Evolutionary conservation across 257 asterid genomes (phyloP).

Genomic region (Petunia axillaris): DNA sequence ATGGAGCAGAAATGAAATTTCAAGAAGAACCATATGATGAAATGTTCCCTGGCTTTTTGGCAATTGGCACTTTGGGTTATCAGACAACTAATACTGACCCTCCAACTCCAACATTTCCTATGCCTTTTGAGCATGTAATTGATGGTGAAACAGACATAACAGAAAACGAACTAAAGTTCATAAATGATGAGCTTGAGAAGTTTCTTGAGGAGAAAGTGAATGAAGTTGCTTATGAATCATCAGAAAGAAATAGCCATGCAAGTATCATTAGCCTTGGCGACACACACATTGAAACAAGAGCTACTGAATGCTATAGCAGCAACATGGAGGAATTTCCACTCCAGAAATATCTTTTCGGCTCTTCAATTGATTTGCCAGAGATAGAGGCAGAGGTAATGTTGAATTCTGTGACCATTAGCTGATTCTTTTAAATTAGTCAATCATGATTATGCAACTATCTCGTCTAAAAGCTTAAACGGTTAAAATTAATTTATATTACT

Average conservation of each 20-base stretch:
- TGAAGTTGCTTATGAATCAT: constrained; percentile 50
- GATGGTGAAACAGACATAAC: constrained; percentile 49
- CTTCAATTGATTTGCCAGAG: constrained; percentile 52
- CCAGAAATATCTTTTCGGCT: constrained; percentile 67
- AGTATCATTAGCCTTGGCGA: constrained; percentile 17
- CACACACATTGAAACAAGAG: constrained; percentile 48
- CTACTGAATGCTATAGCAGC: constrained; percentile 41
- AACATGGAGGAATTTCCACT: constrained; percentile 58
- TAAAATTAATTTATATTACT: neutral
- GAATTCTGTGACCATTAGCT: neutral
- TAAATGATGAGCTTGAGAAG: constrained; percentile 73
- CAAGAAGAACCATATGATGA: constrained; percentile 54
- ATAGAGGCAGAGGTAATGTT: constrained; percentile 33
- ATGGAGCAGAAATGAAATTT: constrained; percentile 34
- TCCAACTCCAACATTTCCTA: constrained; percentile 71
- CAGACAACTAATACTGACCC: constrained; percentile 57
- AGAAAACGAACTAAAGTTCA: constrained; percentile 57
- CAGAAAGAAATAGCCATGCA: constrained; percentile 40
- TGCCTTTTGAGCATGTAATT: constrained; percentile 42
- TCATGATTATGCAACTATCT: neutral
- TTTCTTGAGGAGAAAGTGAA: constrained; percentile 67
- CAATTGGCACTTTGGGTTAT: constrained; percentile 84
- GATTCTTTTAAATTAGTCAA: neutral
- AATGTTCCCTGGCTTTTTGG: constrained; percentile 71
- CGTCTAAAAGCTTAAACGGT: neutral